A percentile compares a stretch with the other conserved stretches of the same genome.
Evolutionary conservation across 805 yeast genomes (phyloP).

Genomic region (Tetrapisispora namnaoensis): DNA sequence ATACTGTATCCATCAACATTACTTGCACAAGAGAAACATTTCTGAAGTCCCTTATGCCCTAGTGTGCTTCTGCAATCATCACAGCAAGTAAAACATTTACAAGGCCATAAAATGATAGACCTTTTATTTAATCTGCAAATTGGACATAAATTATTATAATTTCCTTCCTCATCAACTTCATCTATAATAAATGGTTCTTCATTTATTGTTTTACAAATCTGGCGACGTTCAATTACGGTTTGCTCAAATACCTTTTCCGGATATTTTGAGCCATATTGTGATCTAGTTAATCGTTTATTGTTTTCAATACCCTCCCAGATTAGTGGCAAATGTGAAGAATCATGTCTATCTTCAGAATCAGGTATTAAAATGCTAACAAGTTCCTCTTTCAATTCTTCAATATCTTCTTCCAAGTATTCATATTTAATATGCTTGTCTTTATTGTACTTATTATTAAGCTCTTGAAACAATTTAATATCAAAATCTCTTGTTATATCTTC

Average conservation of each 20-base stretch:
- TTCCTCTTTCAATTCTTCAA: conserved; percentile 2
- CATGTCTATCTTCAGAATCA: conserved; percentile 1
- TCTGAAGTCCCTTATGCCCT: conserved; percentile 59
- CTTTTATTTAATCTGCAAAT: conserved; percentile 70
- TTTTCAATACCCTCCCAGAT: conserved; percentile 21
- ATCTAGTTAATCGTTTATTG: conserved; percentile 28
- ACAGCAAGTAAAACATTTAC: conserved; percentile 80
- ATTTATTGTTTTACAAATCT: background rate
- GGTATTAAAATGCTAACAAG: background rate
- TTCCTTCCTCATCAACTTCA: conserved; percentile 18
- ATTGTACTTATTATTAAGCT: background rate
- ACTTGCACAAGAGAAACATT: conserved; percentile 78
- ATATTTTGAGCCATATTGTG: conserved; percentile 25
- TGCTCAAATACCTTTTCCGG: conserved; percentile 25
- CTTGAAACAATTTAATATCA: background rate
- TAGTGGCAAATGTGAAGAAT: conserved; percentile 20
- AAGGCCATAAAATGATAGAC: conserved; percentile 84
- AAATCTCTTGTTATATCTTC: conserved; percentile 23
- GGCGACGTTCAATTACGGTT: conserved; percentile 20
- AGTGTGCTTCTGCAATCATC: conserved; percentile 70
- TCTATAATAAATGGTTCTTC: background rate
- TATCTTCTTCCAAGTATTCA: background rate
- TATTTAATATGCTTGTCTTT: background rate
- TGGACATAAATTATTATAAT: conserved; percentile 48
- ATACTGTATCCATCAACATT: conserved; percentile 48